Conservation (phyloP, 2,329 filamentous ascomycete species). For the Paraconiothyrium brasiliense region DNA sequence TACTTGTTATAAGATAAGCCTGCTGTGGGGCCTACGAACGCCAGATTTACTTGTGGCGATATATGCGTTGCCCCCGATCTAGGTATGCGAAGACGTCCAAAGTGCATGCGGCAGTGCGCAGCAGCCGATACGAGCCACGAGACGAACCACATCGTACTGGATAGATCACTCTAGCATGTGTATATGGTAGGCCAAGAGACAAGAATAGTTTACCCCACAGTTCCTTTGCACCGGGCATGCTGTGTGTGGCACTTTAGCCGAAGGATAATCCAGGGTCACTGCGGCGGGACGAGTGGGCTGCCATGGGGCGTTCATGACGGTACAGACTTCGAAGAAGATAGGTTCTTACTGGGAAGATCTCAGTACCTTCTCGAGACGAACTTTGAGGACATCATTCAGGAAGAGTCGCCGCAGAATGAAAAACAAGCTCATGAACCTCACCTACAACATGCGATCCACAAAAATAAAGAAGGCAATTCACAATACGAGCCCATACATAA, state of each 20-base stretch:
- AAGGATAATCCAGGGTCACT: constrained; percentile 10
- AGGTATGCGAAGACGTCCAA: constrained; percentile 6
- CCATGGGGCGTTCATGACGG: background rate
- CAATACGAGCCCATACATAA: too few relatives aligned
- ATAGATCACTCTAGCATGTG: constrained; percentile 18
- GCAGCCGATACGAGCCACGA: constrained; percentile 10
- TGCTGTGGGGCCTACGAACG: constrained; percentile 14
- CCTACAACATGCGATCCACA: too few relatives aligned
- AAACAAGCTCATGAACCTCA: too few relatives aligned
- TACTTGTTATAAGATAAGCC: background rate
- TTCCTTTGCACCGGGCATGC: constrained; percentile 29
- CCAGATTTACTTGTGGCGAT: constrained; percentile 10
- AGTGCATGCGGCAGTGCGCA: constrained; percentile 16
- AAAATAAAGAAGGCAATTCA: too few relatives aligned
- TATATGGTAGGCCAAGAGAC: constrained; percentile 24
- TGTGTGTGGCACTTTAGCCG: constrained; percentile 26
- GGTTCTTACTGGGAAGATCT: too few relatives aligned
- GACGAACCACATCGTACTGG: constrained; percentile 21
- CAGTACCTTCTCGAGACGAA: too few relatives aligned
- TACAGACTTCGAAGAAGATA: too few relatives aligned
- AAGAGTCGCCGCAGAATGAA: too few relatives aligned
- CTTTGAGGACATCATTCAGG: too few relatives aligned
- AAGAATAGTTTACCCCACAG: constrained; percentile 30
- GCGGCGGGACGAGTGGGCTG: background rate
- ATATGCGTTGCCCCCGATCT: constrained; percentile 9